Conservation (phyloP, 2,329 filamentous ascomycete species). For the Sarocladium kiliense region DNA sequence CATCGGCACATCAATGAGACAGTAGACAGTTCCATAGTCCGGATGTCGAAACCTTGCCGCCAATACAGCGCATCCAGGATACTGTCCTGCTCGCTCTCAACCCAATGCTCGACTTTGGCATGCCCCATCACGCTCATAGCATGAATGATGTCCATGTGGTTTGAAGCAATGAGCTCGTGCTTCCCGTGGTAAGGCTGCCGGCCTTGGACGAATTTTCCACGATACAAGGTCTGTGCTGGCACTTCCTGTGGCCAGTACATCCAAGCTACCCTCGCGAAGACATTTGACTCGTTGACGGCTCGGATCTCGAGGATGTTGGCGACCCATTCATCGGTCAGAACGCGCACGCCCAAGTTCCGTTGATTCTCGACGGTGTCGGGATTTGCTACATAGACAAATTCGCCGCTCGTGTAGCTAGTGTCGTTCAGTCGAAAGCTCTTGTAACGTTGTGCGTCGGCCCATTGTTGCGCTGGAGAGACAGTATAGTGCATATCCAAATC, state of each 20-base stretch:
- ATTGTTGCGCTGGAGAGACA: slow-evolving; percentile 46
- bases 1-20: slow-evolving; percentile 54
- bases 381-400: slow-evolving; percentile 56
- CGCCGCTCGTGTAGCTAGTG: slow-evolving; percentile 52
- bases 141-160: slow-evolving; percentile 74
- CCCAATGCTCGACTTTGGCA: slow-evolving; percentile 61
- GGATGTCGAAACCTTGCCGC: slow-evolving; percentile 57
- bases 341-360: slow-evolving; percentile 29
- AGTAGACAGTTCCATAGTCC: slow-evolving; percentile 52
- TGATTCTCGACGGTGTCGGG: slow-evolving; percentile 51
- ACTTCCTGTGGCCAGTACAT: slow-evolving; percentile 73
- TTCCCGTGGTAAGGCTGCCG: slow-evolving; percentile 63
- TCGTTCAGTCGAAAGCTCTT: slow-evolving; percentile 57
- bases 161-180: slow-evolving; percentile 66
- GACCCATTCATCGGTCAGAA: slow-evolving; percentile 59
- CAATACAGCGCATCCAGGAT: slow-evolving; percentile 56
- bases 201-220: slow-evolving; percentile 26
- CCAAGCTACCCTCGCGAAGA: slow-evolving; percentile 73
- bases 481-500: slow-evolving; percentile 51
- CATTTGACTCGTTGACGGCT: slow-evolving; percentile 65
- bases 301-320: slow-evolving; percentile 73
- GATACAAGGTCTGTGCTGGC: slow-evolving; percentile 43
- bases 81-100: slow-evolving; percentile 63
- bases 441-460: slow-evolving; percentile 55
- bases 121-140: slow-evolving; percentile 61